phyloP scores from a whole-genome alignment of 257 asterid genomes.

The Rehmannia glutinosa region DNA sequence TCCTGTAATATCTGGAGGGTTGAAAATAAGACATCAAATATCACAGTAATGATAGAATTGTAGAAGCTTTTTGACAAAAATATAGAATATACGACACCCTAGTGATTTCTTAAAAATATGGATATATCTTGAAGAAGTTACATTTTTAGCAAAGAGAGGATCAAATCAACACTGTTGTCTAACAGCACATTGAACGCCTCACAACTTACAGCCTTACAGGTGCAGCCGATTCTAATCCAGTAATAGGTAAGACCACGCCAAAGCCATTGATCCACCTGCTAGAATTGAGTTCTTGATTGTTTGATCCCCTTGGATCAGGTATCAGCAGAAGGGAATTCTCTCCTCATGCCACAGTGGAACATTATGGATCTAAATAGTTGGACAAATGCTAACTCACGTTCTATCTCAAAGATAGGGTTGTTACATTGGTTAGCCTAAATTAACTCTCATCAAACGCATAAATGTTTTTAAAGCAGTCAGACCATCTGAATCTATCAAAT shows the following conservation, averaged over 20 bases:
- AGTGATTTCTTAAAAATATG: not conserved
- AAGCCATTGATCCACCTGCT: not conserved
- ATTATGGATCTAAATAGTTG: not conserved
- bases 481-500: not conserved
- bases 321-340: not conserved
- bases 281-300: not conserved
- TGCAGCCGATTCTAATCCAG: not conserved
- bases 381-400: not conserved
- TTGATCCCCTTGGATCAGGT: not conserved
- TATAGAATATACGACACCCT: not conserved
- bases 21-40: constrained; percentile 12
- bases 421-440: too few relatives aligned
- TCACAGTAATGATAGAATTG: not conserved
- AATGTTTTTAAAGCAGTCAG: not conserved
- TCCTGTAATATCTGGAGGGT: constrained; percentile 51
- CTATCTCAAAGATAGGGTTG: not conserved
- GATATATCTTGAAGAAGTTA: not conserved
- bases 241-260: not conserved
- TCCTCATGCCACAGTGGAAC: not conserved
- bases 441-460: not conserved
- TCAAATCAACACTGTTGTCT: not conserved
- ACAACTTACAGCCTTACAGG: not conserved
- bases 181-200: not conserved
- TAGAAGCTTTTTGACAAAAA: not conserved
- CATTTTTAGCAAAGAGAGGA: not conserved